Conservation (phyloP, 2,329 filamentous ascomycete genomes). For the Curvularia sp. region DNA sequence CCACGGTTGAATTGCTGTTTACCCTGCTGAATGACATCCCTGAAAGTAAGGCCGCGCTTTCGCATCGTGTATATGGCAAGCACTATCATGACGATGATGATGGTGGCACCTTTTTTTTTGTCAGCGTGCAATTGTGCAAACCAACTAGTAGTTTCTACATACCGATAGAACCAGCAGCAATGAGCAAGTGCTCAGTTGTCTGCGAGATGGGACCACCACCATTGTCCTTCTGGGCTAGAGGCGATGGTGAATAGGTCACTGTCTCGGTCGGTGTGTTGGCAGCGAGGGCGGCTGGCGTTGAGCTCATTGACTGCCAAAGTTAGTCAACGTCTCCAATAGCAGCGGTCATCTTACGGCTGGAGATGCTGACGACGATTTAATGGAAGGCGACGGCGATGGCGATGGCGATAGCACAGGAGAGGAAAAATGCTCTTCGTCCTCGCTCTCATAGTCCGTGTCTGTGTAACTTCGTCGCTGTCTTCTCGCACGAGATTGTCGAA, state of each 20-base stretch:
- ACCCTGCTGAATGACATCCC: conserved; percentile 36
- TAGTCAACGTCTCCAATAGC: conserved; percentile 16
- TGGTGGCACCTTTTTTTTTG: conserved; percentile 46
- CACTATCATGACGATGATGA: conserved; percentile 49
- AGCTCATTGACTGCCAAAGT: conserved; percentile 29
- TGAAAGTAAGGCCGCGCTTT: conserved; percentile 47
- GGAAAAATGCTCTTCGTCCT: conserved; percentile 1
- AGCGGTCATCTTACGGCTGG: conserved; percentile 30
- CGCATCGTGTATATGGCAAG: conserved; percentile 50
- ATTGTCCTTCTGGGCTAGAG: conserved; percentile 22
- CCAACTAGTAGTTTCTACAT: neutral
- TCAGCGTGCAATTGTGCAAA: conserved; percentile 21
- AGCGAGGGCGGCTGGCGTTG: conserved; percentile 31
- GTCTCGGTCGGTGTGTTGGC: conserved; percentile 37
- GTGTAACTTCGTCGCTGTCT: conserved; percentile 21
- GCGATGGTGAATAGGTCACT: conserved; percentile 33
- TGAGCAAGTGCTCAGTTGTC: conserved; percentile 51
- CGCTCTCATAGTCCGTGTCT: conserved; percentile 20
- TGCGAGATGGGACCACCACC: conserved; percentile 40
- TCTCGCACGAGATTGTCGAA: conserved; percentile 23
- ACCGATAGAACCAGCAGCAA: conserved; percentile 53
- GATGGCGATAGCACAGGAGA: neutral
- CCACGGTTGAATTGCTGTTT: conserved; percentile 35
- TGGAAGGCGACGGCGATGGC: conserved; percentile 4
- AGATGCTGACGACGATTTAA: conserved; percentile 16